phyloP scores from a whole-genome alignment of 179 eudicot species.

The Spergularia azorica region DNA sequence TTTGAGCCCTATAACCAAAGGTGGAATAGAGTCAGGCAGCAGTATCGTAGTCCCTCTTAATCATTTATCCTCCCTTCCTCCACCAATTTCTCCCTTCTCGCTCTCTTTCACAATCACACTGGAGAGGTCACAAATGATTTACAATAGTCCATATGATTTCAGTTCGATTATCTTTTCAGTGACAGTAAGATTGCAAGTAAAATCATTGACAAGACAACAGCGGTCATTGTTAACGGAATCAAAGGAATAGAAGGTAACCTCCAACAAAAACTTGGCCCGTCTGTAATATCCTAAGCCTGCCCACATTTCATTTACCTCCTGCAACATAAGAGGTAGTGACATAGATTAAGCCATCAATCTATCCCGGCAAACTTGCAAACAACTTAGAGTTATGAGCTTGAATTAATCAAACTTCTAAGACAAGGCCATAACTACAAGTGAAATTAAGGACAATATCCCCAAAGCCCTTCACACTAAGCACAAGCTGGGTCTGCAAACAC shows the following conservation, averaged over 20 bases:
- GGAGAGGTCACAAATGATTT: too few species aligned
- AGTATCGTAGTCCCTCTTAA: neutral
- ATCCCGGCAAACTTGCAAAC: neutral
- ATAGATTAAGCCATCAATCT: neutral
- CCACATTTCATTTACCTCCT: conserved; percentile 99
- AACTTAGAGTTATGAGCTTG: neutral
- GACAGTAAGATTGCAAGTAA: too few species aligned
- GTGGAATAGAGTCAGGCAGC: conserved; percentile 12
- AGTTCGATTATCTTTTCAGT: too few species aligned
- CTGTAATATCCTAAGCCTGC: conserved; percentile 97
- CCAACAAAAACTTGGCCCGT: conserved; percentile 78
- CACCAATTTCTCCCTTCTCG: neutral
- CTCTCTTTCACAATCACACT: too few species aligned
- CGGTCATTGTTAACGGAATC: neutral
- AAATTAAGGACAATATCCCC: neutral
- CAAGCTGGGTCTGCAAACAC: too few species aligned
- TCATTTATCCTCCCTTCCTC: neutral
- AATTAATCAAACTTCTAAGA: neutral
- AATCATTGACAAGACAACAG: too few species aligned
- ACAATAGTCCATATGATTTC: too few species aligned
- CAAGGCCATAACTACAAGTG: neutral
- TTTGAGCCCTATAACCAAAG: conserved; percentile 68
- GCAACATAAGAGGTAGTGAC: conserved; percentile 25
- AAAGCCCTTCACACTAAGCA: too few species aligned
- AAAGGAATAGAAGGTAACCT: conserved; percentile 41